These are phyloP conservation scores for Purpureocillium lavendulum DNA, from an alignment of 2,329 filamentous ascomycete species.

Conservation along the genomic window DNA sequence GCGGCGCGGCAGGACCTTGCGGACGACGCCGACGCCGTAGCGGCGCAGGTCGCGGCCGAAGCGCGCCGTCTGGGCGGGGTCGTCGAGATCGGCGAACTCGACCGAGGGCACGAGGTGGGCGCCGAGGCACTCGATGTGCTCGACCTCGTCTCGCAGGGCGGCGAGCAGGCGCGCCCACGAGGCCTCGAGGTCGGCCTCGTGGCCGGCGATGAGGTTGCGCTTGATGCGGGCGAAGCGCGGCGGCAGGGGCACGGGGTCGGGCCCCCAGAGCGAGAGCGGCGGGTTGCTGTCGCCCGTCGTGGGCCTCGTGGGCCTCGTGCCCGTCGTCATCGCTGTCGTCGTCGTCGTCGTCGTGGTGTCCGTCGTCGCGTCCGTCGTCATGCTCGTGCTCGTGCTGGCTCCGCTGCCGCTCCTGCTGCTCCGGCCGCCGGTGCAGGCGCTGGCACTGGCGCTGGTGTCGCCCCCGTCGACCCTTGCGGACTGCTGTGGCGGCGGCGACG, in stretches of 20 bases:
- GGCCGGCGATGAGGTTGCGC: conserved; percentile 42
- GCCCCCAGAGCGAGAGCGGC: conserved; percentile 50
- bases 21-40: conserved; percentile 57
- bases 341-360: not conserved
- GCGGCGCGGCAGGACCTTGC: conserved; percentile 50
- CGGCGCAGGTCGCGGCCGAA: conserved; percentile 52
- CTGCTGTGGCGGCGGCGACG: no score
- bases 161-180: conserved; percentile 47
- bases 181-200: conserved; percentile 44
- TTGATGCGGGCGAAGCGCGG: conserved; percentile 50
- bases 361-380: not conserved
- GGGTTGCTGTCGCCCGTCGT: no score
- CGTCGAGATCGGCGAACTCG: conserved; percentile 41
- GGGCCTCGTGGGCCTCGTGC: no score
- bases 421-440: no score
- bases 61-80: conserved; percentile 36
- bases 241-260: conserved; percentile 49
- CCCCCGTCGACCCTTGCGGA: no score
- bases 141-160: conserved; percentile 42
- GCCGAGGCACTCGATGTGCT: conserved; percentile 41
- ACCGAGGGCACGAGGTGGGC: conserved; percentile 47
- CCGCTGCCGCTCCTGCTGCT: no score
- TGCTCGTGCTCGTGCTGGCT: no score
- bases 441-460: no score
- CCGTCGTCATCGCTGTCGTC: conserved; percentile 17